Percentiles rank a stretch among this genome's conserved stretches.
phyloP scores from a whole-genome alignment of 352 stramenopile species.

The Blastocystis sp. region DNA sequence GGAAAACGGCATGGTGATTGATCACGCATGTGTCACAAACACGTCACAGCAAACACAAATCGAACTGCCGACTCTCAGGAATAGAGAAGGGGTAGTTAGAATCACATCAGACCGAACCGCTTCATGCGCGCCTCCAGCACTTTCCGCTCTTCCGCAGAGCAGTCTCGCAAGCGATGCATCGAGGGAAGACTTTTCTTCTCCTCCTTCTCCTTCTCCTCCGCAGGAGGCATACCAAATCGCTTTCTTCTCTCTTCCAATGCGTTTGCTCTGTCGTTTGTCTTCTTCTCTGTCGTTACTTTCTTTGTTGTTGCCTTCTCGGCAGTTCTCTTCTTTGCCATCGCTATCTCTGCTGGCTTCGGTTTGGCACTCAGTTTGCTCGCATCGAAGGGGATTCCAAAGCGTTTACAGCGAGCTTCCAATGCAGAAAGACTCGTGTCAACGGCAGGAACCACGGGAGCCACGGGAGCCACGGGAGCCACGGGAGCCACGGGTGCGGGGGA shows the following conservation, averaged over 20 bases:
- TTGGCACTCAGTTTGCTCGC: neutral
- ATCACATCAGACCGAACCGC: constrained; percentile 4
- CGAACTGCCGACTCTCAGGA: neutral
- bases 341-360: neutral
- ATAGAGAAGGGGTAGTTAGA: neutral
- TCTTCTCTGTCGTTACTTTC: neutral
- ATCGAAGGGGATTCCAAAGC: constrained; percentile 54
- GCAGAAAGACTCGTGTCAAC: constrained; percentile 7
- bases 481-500: too few species aligned
- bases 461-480: too few species aligned
- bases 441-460: neutral
- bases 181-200: neutral
- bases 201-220: neutral
- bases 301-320: neutral
- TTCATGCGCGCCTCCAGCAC: constrained; percentile 23
- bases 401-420: constrained; percentile 49
- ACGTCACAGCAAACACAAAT: neutral
- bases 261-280: neutral
- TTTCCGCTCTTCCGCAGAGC: neutral
- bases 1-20: too few species aligned
- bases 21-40: neutral
- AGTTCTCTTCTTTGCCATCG: neutral
- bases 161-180: neutral
- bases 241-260: neutral
- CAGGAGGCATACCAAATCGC: neutral